These are phyloP conservation scores for Mycena pura DNA, from an alignment of 768 basidiomycete species.

Conservation along the genomic window DNA sequence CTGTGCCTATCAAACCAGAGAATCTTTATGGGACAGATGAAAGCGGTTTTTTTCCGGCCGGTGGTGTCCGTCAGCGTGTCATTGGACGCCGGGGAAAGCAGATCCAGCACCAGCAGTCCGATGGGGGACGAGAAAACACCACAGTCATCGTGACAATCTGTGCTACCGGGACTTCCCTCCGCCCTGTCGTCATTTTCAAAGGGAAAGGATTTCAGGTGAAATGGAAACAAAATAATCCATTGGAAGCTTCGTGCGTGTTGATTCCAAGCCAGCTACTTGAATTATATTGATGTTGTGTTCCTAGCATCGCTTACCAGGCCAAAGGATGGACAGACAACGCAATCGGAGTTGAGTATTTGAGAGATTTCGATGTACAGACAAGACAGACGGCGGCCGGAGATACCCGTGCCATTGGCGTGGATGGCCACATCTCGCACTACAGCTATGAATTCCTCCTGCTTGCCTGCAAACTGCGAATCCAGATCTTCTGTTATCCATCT, in stretches of 20 bases:
- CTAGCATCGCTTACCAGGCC: background rate
- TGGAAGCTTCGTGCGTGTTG: background rate
- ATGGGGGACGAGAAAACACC: constrained; percentile 7
- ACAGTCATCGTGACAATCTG: constrained; percentile 10
- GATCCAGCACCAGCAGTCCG: constrained; percentile 2
- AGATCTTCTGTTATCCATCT: constrained; percentile 51
- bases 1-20: constrained; percentile 15
- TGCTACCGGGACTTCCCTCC: background rate
- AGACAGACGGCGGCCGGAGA: constrained; percentile 38
- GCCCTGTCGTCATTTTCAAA: constrained; percentile 19
- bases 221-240: constrained; percentile 10
- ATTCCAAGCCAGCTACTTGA: background rate
- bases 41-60: constrained; percentile 28
- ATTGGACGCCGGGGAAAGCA: constrained; percentile 10
- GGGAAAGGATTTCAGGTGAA: constrained; percentile 15
- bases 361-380: constrained; percentile 48
- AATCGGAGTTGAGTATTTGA: constrained; percentile 45
- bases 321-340: constrained; percentile 48
- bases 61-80: constrained; percentile 20
- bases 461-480: constrained; percentile 42
- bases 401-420: constrained; percentile 43
- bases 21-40: constrained; percentile 34
- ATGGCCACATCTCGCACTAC: constrained; percentile 56
- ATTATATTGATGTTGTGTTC: too few species aligned
- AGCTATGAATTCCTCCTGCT: constrained; percentile 45